A percentile compares a stretch with the other conserved stretches of the same genome.
Evolutionary conservation across 306 rosid genomes (phyloP).

Genomic region (Trifolium dubium): DNA sequence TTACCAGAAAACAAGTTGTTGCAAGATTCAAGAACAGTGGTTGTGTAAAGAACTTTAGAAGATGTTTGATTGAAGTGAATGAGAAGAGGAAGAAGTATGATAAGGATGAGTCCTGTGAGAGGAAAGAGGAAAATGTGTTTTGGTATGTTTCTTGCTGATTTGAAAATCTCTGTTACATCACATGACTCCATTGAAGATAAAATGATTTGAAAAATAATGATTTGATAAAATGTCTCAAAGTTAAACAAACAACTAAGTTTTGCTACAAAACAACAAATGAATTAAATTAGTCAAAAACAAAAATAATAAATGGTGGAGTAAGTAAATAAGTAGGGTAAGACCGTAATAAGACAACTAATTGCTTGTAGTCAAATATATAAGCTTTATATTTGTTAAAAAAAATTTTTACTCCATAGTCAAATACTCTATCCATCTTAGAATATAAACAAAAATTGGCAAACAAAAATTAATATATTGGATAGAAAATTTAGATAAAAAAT

Average conservation of each 20-base stretch:
- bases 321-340: too few relatives aligned
- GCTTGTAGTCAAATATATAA: too few relatives aligned
- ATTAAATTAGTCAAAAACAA: too few relatives aligned
- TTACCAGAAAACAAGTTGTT: slow-evolving; percentile 67
- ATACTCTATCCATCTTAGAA: too few relatives aligned
- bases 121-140: slow-evolving; percentile 35
- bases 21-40: slow-evolving; percentile 41
- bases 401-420: too few relatives aligned
- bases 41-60: slow-evolving; percentile 17
- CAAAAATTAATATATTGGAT: too few relatives aligned
- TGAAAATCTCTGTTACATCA: slow-evolving; percentile 36
- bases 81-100: slow-evolving; percentile 47
- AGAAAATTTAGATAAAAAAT: too few relatives aligned
- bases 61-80: slow-evolving; percentile 38
- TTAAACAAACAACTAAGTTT: not conserved
- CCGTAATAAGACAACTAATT: too few relatives aligned
- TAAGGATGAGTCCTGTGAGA: slow-evolving; percentile 17
- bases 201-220: too few relatives aligned
- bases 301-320: too few relatives aligned
- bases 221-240: not conserved
- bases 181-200: slow-evolving; percentile 8
- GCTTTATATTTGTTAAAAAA: too few relatives aligned
- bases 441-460: too few relatives aligned
- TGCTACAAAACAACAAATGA: not conserved
- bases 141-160: slow-evolving; percentile 41